Percentiles rank a stretch among this genome's conserved stretches.
Conservation (phyloP, 1,139 yeast species). For the Lodderomyces pseudojiufengensis region DNA sequence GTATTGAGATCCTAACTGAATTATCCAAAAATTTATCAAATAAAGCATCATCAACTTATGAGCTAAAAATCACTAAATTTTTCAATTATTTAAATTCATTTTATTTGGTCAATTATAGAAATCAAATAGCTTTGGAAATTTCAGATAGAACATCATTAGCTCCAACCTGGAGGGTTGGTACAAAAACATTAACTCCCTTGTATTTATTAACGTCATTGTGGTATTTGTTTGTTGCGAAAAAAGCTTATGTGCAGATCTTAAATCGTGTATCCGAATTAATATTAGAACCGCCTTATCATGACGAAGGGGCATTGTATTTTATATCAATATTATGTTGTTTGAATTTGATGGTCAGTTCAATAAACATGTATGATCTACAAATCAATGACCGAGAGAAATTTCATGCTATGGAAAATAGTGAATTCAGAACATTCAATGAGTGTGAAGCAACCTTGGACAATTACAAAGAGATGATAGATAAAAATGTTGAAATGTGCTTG, state of each 20-base stretch:
- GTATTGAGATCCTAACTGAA: slow-evolving; percentile 33
- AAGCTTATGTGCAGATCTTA: slow-evolving; percentile 23
- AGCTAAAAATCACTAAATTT: slow-evolving; percentile 27
- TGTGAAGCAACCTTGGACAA: slow-evolving; percentile 10
- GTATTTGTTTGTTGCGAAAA: slow-evolving; percentile 28
- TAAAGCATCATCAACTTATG: not conserved
- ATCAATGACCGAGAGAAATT: slow-evolving; percentile 3
- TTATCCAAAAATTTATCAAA: not conserved
- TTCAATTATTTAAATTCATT: slow-evolving; percentile 35
- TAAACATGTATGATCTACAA: slow-evolving; percentile 5
- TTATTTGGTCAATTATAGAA: slow-evolving; percentile 16
- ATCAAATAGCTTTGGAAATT: slow-evolving; percentile 9
- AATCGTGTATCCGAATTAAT: slow-evolving; percentile 37
- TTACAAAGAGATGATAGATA: slow-evolving; percentile 17
- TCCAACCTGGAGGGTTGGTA: slow-evolving; percentile 40
- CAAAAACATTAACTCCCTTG: slow-evolving; percentile 34
- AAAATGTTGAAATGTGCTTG: slow-evolving; percentile 27
- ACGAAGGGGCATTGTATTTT: slow-evolving; percentile 41
- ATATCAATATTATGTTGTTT: slow-evolving; percentile 29
- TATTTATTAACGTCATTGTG: slow-evolving; percentile 36
- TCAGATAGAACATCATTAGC: slow-evolving; percentile 18
- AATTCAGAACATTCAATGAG: slow-evolving; percentile 7
- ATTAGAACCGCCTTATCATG: slow-evolving; percentile 43
- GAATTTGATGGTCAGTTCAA: slow-evolving; percentile 13
- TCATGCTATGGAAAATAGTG: slow-evolving; percentile 5